A percentile compares a stretch with the other conserved stretches of the same genome.
phyloP scores from a whole-genome alignment of 805 yeast species.

The Spathaspora sp. region DNA sequence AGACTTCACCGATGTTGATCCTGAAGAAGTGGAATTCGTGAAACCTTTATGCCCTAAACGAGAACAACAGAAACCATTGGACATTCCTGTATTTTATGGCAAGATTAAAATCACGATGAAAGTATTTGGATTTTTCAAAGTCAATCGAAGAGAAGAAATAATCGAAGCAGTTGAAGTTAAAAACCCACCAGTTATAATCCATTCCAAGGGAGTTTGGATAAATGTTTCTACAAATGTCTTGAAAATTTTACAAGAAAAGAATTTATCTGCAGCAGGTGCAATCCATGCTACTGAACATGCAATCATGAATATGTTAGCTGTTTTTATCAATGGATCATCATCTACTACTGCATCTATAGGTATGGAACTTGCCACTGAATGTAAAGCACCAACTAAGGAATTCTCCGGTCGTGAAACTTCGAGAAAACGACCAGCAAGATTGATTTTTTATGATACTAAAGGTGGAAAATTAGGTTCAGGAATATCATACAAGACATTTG shows the following conservation, averaged over 20 bases:
- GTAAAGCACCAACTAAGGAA: slow-evolving; percentile 97
- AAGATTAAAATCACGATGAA: slow-evolving; percentile 64
- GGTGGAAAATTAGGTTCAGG: slow-evolving; percentile 85
- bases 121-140: slow-evolving; percentile 92
- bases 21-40: slow-evolving; percentile 63
- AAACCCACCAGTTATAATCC: slow-evolving; percentile 71
- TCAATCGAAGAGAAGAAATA: slow-evolving; percentile 72
- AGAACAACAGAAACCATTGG: slow-evolving; percentile 14
- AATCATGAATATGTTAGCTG: slow-evolving; percentile 72
- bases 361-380: slow-evolving; percentile 78
- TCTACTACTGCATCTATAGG: slow-evolving; percentile 28
- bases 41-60: slow-evolving; percentile 49
- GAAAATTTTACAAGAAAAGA: slow-evolving; percentile 52
- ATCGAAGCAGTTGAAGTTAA: slow-evolving; percentile 90
- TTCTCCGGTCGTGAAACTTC: slow-evolving; percentile 71
- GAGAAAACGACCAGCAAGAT: slow-evolving; percentile 80
- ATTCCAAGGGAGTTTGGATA: slow-evolving; percentile 87
- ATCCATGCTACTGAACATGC: slow-evolving; percentile 98
- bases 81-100: slow-evolving; percentile 72
- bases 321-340: slow-evolving; percentile 57
- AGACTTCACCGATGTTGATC: slow-evolving; percentile 92
- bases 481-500: slow-evolving; percentile 73
- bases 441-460: slow-evolving; percentile 78
- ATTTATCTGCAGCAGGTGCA: slow-evolving; percentile 76
- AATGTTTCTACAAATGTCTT: slow-evolving; percentile 73